Evolutionary conservation across 148 eudicot genomes (phyloP).

Genomic region (Pharnaceum exiguum): DNA sequence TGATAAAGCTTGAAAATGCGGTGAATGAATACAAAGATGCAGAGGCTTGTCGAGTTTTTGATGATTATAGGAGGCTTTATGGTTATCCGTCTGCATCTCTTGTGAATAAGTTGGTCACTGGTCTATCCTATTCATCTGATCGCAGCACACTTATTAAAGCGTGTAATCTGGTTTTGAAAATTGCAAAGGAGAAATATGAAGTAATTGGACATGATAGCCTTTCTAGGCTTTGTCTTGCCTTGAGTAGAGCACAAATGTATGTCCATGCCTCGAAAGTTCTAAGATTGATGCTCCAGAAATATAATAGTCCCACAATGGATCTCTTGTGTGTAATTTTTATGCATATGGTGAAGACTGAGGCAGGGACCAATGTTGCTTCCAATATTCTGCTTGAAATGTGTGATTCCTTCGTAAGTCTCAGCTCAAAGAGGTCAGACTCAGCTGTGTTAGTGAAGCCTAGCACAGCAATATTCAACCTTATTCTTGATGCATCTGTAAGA

Average conservation of each 20-base stretch:
- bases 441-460: conserved; percentile 39
- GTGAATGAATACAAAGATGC: conserved; percentile 49
- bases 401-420: conserved; percentile 26
- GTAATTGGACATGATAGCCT: conserved; percentile 41
- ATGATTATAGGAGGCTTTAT: conserved; percentile 44
- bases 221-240: conserved; percentile 57
- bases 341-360: conserved; percentile 80
- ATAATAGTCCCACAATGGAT: conserved; percentile 32
- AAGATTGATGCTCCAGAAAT: conserved; percentile 62
- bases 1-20: conserved; percentile 45
- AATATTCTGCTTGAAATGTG: conserved; percentile 72
- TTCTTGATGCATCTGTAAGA: conserved; percentile 72
- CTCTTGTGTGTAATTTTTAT: conserved; percentile 42
- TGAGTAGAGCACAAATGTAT: conserved; percentile 77
- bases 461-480: conserved; percentile 63
- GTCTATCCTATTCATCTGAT: conserved; percentile 66
- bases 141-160: conserved; percentile 53
- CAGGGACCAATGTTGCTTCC: conserved; percentile 61
- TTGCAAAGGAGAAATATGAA: conserved; percentile 39
- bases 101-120: conserved; percentile 42
- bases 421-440: conserved; percentile 27
- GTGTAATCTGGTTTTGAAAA: conserved; percentile 32
- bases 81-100: conserved; percentile 54
- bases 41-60: conserved; percentile 62
- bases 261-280: conserved; percentile 53